phyloP scores from a whole-genome alignment of 805 yeast species.

The Starmerella lactis-condensi region DNA sequence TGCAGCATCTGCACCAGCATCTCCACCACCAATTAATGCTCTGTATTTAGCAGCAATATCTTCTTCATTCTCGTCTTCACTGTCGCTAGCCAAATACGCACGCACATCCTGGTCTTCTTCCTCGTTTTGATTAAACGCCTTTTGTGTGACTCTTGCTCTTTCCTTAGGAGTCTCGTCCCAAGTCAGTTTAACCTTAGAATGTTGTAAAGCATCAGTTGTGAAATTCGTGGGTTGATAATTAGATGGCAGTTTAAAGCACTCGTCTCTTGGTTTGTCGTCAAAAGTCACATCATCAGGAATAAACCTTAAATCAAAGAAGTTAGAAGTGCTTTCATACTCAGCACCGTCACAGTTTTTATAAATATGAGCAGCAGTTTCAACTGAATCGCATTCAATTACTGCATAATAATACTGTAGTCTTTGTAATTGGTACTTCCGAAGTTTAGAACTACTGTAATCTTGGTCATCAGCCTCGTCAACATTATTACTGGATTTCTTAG shows the following conservation, averaged over 20 bases:
- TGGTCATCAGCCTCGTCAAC: conserved; percentile 43
- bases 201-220: conserved; percentile 89
- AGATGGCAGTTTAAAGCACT: conserved; percentile 51
- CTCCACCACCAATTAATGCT: conserved; percentile 10
- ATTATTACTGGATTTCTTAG: conserved; percentile 21
- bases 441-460: conserved; percentile 66
- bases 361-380: conserved; percentile 50
- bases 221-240: conserved; percentile 65
- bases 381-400: conserved; percentile 61
- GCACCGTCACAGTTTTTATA: conserved; percentile 85
- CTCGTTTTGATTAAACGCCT: conserved; percentile 65
- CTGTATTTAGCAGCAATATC: conserved; percentile 15
- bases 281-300: conserved; percentile 87
- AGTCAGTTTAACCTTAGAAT: conserved; percentile 84
- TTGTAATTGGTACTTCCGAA: conserved; percentile 82
- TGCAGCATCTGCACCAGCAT: conserved; percentile 1
- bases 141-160: conserved; percentile 53
- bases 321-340: conserved; percentile 89
- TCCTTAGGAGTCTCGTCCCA: conserved; percentile 98
- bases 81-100: conserved; percentile 34
- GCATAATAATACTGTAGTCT: conserved; percentile 87
- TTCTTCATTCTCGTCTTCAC: conserved; percentile 18
- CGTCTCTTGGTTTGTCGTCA: conserved; percentile 57
- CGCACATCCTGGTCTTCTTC: conserved; percentile 42
- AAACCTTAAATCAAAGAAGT: conserved; percentile 77